phyloP scores from a whole-genome alignment of 2,329 filamentous ascomycete species.

The Hypomyces rosellus region DNA sequence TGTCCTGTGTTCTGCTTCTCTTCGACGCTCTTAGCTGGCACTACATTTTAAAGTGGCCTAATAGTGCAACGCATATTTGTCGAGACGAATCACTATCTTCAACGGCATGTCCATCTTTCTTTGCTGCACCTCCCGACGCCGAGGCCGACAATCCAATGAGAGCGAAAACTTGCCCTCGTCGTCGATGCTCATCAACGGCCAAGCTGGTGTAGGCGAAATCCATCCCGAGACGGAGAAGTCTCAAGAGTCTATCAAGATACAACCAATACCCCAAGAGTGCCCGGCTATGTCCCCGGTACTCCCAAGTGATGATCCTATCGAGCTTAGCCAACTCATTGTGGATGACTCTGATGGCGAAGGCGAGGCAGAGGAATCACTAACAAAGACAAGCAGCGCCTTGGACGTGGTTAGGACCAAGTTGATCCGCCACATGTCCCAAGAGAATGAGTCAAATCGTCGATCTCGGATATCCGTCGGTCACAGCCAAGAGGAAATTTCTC shows the following conservation, averaged over 20 bases:
- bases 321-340: slow-evolving; percentile 26
- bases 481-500: slow-evolving; percentile 47
- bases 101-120: slow-evolving; percentile 10
- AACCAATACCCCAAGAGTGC: background rate
- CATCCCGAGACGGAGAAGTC: background rate
- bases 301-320: slow-evolving; percentile 17
- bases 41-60: background rate
- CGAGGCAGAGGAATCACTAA: slow-evolving; percentile 17
- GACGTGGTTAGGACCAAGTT: slow-evolving; percentile 40
- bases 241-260: slow-evolving; percentile 1
- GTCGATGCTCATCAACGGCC: background rate
- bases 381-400: slow-evolving; percentile 34
- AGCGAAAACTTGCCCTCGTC: background rate
- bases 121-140: slow-evolving; percentile 10
- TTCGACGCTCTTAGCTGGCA: background rate
- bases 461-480: slow-evolving; percentile 37
- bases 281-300: background rate
- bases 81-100: background rate
- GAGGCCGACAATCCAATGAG: background rate
- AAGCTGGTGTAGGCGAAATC: background rate
- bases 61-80: background rate
- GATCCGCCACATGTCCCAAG: slow-evolving; percentile 40
- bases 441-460: slow-evolving; percentile 33
- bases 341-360: slow-evolving; percentile 38
- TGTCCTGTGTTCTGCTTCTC: background rate